These are phyloP conservation scores for Lactifluus pinguis DNA, from an alignment of 768 basidiomycete species.

Conservation along the genomic window DNA sequence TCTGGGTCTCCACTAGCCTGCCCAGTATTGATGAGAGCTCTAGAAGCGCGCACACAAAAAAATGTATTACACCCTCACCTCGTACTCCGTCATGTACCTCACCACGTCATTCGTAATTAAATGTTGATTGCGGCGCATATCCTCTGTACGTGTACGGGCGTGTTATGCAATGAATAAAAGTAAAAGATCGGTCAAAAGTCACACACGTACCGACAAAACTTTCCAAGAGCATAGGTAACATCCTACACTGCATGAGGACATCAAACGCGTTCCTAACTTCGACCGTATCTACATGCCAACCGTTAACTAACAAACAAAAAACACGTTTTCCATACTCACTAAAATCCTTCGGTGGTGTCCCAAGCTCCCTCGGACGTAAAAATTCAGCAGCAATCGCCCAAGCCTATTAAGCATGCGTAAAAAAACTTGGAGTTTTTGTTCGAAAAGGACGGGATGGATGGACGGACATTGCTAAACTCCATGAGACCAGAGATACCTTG, in stretches of 20 bases:
- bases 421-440: no score
- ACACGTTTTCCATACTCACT: slow-evolving; percentile 20
- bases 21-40: no score
- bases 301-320: no score
- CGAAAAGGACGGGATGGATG: background rate
- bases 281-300: slow-evolving; percentile 32
- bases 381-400: slow-evolving; percentile 47
- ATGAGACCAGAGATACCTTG: slow-evolving; percentile 58
- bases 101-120: slow-evolving; percentile 55
- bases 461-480: slow-evolving; percentile 45
- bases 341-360: slow-evolving; percentile 26
- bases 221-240: slow-evolving; percentile 57
- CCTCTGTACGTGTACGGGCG: slow-evolving; percentile 51
- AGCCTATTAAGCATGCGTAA: slow-evolving; percentile 28
- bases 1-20: slow-evolving; percentile 41
- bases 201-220: slow-evolving; percentile 67
- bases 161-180: background rate
- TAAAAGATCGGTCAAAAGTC: background rate
- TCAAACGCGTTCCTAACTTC: slow-evolving; percentile 49
- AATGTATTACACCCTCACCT: slow-evolving; percentile 36
- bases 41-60: no score
- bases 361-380: slow-evolving; percentile 45
- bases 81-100: slow-evolving; percentile 48
- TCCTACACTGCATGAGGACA: slow-evolving; percentile 46
- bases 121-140: slow-evolving; percentile 49